phyloP scores from a whole-genome alignment of 2,329 filamentous ascomycete genomes.

The Aspergillus caelatus region DNA sequence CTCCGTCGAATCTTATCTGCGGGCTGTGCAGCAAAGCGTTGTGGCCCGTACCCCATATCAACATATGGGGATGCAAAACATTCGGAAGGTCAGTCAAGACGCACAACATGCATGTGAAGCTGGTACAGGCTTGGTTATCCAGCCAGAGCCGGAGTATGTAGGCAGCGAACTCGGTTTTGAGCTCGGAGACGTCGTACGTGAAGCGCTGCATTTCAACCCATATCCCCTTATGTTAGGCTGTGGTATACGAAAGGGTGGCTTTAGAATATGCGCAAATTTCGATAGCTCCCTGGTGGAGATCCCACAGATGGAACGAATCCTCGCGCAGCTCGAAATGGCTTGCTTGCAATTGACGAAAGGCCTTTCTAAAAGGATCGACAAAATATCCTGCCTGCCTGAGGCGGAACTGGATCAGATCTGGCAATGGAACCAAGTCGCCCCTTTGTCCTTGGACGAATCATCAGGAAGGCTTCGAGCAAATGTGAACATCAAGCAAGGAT shows the following conservation, averaged over 20 bases:
- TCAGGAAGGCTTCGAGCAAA: slow-evolving; percentile 28
- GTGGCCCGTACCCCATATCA: slow-evolving; percentile 49
- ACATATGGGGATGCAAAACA: slow-evolving; percentile 55
- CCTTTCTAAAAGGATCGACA: slow-evolving; percentile 27
- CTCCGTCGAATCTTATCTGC: slow-evolving; percentile 33
- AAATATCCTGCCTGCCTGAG: slow-evolving; percentile 43
- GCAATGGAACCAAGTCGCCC: slow-evolving; percentile 44
- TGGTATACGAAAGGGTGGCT: slow-evolving; percentile 46
- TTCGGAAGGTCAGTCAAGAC: slow-evolving; percentile 45
- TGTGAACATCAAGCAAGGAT: slow-evolving; percentile 24
- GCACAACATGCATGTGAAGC: slow-evolving; percentile 42
- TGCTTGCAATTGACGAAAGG: slow-evolving; percentile 30
- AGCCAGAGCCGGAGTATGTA: slow-evolving; percentile 42
- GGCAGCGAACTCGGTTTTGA: slow-evolving; percentile 42
- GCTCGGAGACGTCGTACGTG: slow-evolving; percentile 37
- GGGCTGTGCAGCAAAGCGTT: slow-evolving; percentile 33
- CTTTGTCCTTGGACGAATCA: slow-evolving; percentile 35
- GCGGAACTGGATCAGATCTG: slow-evolving; percentile 47
- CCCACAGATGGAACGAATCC: slow-evolving; percentile 41
- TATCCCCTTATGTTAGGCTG: slow-evolving; percentile 55
- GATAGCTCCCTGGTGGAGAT: slow-evolving; percentile 41
- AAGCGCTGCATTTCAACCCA: slow-evolving; percentile 48
- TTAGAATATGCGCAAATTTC: slow-evolving; percentile 49
- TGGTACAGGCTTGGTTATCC: slow-evolving; percentile 41
- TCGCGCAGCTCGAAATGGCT: slow-evolving; percentile 39